Evolutionary conservation across 768 basidiomycete species (phyloP).

Genomic region (Pleurotus cornucopiae): DNA sequence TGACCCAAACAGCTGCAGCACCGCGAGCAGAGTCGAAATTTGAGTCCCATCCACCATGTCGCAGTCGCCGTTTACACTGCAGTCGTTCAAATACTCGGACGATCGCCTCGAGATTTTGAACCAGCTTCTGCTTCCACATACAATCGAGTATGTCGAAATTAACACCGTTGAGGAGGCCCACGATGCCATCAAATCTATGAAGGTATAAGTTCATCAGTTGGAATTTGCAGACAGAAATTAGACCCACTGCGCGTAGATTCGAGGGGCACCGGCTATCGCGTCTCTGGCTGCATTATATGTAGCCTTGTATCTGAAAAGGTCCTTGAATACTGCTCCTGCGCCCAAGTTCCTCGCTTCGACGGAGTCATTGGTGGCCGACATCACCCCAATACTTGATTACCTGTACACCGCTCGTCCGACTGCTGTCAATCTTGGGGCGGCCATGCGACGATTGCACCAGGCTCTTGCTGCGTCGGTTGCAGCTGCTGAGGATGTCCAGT

Average conservation of each 20-base stretch:
- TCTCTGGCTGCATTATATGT: constrained; percentile 85
- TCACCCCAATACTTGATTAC: constrained; percentile 60
- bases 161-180: constrained; percentile 78
- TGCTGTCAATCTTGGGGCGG: constrained; percentile 91
- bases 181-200: constrained; percentile 96
- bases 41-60: constrained; percentile 16
- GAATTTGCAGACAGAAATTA: not conserved
- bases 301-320: constrained; percentile 56
- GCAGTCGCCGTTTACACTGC: constrained; percentile 19
- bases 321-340: constrained; percentile 36
- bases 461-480: constrained; percentile 40
- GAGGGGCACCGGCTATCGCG: constrained; percentile 94
- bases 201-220: constrained; percentile 37
- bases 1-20: not conserved
- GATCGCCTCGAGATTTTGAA: constrained; percentile 78
- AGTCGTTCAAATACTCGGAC: constrained; percentile 35
- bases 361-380: constrained; percentile 44
- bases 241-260: constrained; percentile 32
- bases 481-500: constrained; percentile 38
- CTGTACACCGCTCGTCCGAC: constrained; percentile 90
- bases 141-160: constrained; percentile 59
- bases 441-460: constrained; percentile 65
- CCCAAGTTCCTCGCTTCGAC: constrained; percentile 57
- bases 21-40: too few species aligned
- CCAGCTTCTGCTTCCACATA: constrained; percentile 82